Evolutionary conservation across 176 grass and related monocot genomes (phyloP).

Genomic region (Rhipidocladum racemiflorum): DNA sequence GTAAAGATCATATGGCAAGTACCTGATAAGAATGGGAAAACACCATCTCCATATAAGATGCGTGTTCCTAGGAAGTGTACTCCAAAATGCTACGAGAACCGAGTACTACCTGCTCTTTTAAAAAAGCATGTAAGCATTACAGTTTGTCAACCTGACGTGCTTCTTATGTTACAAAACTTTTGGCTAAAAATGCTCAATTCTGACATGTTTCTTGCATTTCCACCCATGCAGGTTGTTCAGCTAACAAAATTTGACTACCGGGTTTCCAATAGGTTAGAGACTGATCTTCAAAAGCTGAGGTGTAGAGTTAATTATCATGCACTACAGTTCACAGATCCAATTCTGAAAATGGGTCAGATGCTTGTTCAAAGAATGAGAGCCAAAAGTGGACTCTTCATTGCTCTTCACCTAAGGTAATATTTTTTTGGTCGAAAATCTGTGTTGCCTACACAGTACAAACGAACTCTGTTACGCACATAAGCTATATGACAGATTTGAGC

Average conservation of each 20-base stretch:
- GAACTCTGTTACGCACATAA: neutral
- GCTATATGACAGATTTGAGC: conserved; percentile 72
- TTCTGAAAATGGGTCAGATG: conserved; percentile 62
- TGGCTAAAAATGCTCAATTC: neutral
- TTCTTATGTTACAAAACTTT: conserved; percentile 11
- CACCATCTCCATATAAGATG: conserved; percentile 63
- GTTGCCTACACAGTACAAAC: neutral
- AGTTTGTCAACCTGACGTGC: neutral
- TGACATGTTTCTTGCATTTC: conserved; percentile 21
- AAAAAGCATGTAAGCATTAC: conserved; percentile 77
- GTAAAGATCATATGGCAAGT: conserved; percentile 76
- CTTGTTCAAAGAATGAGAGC: conserved; percentile 66
- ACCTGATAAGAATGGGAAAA: conserved; percentile 58
- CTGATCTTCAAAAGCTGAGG: conserved; percentile 80
- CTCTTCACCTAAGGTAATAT: conserved; percentile 79
- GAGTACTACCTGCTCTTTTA: conserved; percentile 77
- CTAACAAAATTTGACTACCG: conserved; percentile 86
- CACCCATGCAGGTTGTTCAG: conserved; percentile 62
- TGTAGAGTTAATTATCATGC: conserved; percentile 95
- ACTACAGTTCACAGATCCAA: conserved; percentile 78
- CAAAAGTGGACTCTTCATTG: conserved; percentile 66
- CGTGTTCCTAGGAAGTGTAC: conserved; percentile 93
- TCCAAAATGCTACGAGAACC: conserved; percentile 72
- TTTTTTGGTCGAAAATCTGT: neutral
- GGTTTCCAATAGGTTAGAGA: conserved; percentile 71